Percentiles rank a stretch among this genome's conserved stretches.
Evolutionary conservation across 1,284 basidiomycete genomes (phyloP).

Genomic region (Ganoderma resinaceum): DNA sequence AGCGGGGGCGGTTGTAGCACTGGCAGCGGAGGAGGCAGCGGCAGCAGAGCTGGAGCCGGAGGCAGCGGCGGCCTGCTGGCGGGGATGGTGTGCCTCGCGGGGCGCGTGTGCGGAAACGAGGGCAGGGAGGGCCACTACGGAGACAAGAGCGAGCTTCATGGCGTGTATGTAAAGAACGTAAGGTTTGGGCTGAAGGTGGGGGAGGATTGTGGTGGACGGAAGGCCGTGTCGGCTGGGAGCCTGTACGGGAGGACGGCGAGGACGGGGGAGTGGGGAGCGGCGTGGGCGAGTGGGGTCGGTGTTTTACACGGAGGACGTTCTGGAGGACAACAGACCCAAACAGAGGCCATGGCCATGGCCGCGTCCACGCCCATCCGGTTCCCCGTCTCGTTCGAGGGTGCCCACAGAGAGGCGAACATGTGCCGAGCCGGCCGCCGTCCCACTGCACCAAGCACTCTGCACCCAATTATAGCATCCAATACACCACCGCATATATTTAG

Average conservation of each 20-base stretch:
- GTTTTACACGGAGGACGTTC: not conserved
- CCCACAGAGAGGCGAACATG: not conserved
- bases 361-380: not conserved
- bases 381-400: not conserved
- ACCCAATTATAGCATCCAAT: conserved; percentile 30
- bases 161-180: conserved; percentile 33
- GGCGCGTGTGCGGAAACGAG: conserved; percentile 40
- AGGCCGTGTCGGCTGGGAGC: conserved; percentile 22
- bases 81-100: conserved; percentile 34
- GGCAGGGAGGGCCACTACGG: conserved; percentile 42
- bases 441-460: not conserved
- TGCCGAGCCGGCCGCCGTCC: not conserved
- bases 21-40: conserved; percentile 18
- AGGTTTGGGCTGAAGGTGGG: conserved; percentile 12
- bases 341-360: not conserved
- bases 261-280: conserved; percentile 6
- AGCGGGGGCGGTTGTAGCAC: conserved; percentile 25
- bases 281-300: not conserved
- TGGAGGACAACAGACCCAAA: conserved; percentile 15
- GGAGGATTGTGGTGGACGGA: not conserved
- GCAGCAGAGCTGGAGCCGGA: conserved; percentile 18
- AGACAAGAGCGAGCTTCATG: conserved; percentile 47
- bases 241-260: not conserved
- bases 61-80: conserved; percentile 42
- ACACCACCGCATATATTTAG: conserved; percentile 26